Evolutionary conservation across 306 rosid genomes (phyloP).

Genomic region (Cicer bijugum): DNA sequence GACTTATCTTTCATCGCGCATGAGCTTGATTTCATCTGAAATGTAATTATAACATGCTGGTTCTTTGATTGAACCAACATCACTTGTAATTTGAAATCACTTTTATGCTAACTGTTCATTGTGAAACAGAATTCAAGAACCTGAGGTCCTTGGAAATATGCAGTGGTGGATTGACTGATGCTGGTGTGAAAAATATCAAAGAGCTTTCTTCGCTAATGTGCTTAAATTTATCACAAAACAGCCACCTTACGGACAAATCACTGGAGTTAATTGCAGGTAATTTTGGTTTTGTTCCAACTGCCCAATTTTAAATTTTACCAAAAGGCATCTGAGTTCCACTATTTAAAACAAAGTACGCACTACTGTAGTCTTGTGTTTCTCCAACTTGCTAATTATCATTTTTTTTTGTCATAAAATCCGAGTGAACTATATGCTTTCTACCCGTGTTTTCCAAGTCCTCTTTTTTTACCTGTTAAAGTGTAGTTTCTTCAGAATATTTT

Average conservation of each 20-base stretch:
- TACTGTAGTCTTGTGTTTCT: background rate
- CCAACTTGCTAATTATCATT: too few relatives aligned
- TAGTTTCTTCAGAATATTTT: background rate
- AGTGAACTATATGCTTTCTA: too few relatives aligned
- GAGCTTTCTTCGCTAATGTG: constrained; percentile 77
- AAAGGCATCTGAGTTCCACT: background rate
- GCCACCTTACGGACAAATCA: constrained; percentile 82
- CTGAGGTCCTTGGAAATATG: constrained; percentile 93
- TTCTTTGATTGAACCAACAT: constrained; percentile 33
- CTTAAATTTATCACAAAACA: constrained; percentile 88
- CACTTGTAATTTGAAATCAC: constrained; percentile 2
- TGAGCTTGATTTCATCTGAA: constrained; percentile 37
- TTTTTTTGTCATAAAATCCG: background rate
- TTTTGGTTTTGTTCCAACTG: constrained; percentile 4
- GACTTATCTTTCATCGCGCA: background rate
- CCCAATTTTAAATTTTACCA: background rate
- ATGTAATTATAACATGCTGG: constrained; percentile 9
- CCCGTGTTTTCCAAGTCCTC: background rate
- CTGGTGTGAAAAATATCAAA: constrained; percentile 82
- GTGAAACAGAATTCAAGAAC: constrained; percentile 75
- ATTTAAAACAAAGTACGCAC: background rate
- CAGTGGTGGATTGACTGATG: constrained; percentile 93
- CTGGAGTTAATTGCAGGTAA: constrained; percentile 88
- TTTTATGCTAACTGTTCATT: constrained; percentile 3
- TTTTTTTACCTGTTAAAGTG: background rate